Evolutionary conservation across 176 grass and related monocot genomes (phyloP).

Genomic region (Triticum urartu): DNA sequence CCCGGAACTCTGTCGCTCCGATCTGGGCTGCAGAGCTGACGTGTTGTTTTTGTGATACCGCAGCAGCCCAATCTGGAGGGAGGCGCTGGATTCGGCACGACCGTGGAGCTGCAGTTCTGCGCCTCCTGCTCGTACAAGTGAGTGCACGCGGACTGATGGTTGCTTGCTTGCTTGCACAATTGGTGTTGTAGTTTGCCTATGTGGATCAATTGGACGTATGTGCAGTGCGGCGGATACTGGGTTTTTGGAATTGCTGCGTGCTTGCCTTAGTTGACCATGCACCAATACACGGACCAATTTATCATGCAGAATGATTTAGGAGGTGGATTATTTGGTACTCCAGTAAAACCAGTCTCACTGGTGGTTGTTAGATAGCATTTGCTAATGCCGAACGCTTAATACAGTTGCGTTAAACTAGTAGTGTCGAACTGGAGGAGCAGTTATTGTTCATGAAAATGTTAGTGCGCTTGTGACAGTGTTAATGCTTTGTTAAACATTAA

Average conservation of each 20-base stretch:
- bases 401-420: background rate
- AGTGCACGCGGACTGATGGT: slow-evolving; percentile 4
- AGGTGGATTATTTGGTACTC: background rate
- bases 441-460: background rate
- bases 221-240: background rate
- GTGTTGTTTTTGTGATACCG: background rate
- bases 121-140: slow-evolving; percentile 92
- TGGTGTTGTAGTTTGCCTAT: background rate
- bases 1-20: background rate
- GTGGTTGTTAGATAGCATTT: background rate
- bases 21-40: slow-evolving; percentile 22
- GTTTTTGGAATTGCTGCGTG: background rate
- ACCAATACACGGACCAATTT: background rate
- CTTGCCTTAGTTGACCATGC: background rate
- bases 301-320: background rate
- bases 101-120: slow-evolving; percentile 82
- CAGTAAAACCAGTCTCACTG: background rate
- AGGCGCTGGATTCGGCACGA: slow-evolving; percentile 63
- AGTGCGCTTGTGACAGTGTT: background rate
- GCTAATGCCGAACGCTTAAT: background rate
- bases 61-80: slow-evolving; percentile 53
- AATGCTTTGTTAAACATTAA: background rate
- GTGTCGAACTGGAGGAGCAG: background rate
- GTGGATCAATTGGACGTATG: background rate
- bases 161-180: background rate